Base-by-base conservation (phyloP, 2,329 filamentous ascomycete species). In the Aureobasidium mangrovei region DNA sequence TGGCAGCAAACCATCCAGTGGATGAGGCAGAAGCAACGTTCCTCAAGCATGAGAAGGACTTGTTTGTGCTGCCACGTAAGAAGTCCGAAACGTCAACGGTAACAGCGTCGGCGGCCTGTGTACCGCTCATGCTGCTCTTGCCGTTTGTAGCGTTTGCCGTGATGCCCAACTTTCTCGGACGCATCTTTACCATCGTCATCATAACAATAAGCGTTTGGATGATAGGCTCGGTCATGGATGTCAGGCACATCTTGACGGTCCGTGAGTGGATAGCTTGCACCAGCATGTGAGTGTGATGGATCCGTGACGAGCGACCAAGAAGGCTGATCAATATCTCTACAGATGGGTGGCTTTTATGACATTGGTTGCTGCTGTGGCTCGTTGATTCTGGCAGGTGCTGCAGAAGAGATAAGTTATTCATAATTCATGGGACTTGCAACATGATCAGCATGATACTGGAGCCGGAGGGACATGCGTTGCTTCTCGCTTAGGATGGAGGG, bases 11-110 rank as follows among this genome's bases (percentile, higher is more conserved):
- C 56, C 71, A 72, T 32, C 77, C 79, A 5, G 77, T 88, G 44
- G 77, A 77, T 36, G 74, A 81, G 39, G 63, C 70, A 7, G 85
- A 89, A 65, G 74, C 76, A 2, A 72, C 72, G 3, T 86, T 86
- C 61, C 73, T 87, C 4, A 74, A 80, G 38, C 67, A 70, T 3
- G 64, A 70, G 9, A 69, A 77, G 4, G 83, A 85, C 59, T 72
- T 86, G 9, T 65, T 85, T 24, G 72, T 61, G 5, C 47, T 68
- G 45, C 43, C 68, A 57, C 55, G 53, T 12, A 45, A 45, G 24
- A 39, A 29, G 26, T 7, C 40, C n/a, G 42, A 51, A 55, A 12
- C 18, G 28, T 47, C 54, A 12, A 42, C 41, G 7, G 9, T 41
- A 27, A 44, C 51, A 40, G 36, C 29, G 10, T 8, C 9, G 33